Conservation (phyloP, 2,329 filamentous ascomycete genomes). For the Zymoseptoria tritici region DNA sequence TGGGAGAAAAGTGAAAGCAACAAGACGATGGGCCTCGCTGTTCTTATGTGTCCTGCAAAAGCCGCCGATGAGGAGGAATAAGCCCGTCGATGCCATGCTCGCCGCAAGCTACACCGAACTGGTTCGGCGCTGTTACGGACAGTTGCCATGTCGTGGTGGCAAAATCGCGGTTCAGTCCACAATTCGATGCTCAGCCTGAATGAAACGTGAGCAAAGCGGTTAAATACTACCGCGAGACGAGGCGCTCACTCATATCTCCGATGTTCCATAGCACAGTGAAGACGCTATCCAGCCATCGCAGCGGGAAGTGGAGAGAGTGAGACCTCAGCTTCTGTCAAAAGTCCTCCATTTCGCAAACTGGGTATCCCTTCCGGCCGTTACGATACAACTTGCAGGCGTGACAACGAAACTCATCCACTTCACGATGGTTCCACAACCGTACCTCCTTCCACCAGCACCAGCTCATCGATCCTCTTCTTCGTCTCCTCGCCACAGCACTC, state of each 20-base stretch:
- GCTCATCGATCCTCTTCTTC: conserved; percentile 48
- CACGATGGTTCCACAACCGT: conserved; percentile 36
- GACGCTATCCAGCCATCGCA: conserved; percentile 1
- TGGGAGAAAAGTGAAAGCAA: neutral
- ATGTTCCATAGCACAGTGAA: neutral
- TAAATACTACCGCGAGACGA: neutral
- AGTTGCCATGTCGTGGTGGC: neutral
- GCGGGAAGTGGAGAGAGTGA: conserved; percentile 7
- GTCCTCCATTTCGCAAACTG: neutral
- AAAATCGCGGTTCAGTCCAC: neutral
- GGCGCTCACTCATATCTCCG: neutral
- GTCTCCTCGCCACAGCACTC: conserved; percentile 52
- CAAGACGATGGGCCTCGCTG: neutral
- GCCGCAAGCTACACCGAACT: conserved; percentile 5
- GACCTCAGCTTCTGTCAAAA: neutral
- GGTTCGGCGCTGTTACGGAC: conserved; percentile 6
- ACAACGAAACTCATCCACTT: neutral
- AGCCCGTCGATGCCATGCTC: conserved; percentile 1
- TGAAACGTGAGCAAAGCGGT: neutral
- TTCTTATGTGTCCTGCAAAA: neutral
- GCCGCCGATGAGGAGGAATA: neutral
- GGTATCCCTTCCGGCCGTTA: conserved; percentile 2
- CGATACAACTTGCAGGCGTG: neutral
- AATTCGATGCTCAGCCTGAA: neutral
- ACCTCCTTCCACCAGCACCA: conserved; percentile 55